Evolutionary conservation across 331 rosid genomes (phyloP).

Genomic region (Telfairia occidentalis): DNA sequence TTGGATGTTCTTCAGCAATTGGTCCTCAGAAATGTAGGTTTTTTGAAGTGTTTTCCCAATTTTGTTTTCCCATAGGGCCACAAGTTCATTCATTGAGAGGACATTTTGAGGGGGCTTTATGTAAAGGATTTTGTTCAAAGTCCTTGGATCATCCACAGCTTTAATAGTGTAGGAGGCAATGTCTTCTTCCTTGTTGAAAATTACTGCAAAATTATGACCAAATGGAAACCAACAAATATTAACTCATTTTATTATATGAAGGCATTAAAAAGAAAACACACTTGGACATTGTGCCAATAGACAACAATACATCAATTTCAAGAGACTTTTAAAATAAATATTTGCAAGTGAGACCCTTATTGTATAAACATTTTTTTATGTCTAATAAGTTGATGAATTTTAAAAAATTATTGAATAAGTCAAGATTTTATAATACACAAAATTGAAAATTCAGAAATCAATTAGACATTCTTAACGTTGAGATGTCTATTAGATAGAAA

Average conservation of each 20-base stretch:
- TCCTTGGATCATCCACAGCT: conserved; percentile 6
- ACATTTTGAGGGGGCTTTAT: not conserved
- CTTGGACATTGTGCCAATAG: too few relatives aligned
- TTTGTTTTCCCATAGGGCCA: not conserved
- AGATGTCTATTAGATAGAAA: too few relatives aligned
- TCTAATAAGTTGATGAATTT: too few relatives aligned
- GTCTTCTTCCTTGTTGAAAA: not conserved
- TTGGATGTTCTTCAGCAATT: not conserved
- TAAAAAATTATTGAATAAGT: too few relatives aligned
- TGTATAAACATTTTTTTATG: too few relatives aligned
- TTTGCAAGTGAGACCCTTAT: too few relatives aligned
- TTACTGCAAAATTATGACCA: not conserved
- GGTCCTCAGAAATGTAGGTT: not conserved
- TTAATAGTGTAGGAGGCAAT: not conserved
- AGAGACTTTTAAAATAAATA: too few relatives aligned
- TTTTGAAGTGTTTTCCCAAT: not conserved
- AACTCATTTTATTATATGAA: not conserved
- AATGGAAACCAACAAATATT: too few relatives aligned
- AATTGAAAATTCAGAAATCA: too few relatives aligned
- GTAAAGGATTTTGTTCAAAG: conserved; percentile 1
- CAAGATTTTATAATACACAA: too few relatives aligned
- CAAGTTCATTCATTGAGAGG: not conserved
- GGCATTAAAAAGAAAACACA: not conserved
- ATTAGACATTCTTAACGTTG: too few relatives aligned
- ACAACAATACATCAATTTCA: too few relatives aligned